phyloP scores from a whole-genome alignment of 768 basidiomycete genomes.

The Tylopilus balloui region DNA sequence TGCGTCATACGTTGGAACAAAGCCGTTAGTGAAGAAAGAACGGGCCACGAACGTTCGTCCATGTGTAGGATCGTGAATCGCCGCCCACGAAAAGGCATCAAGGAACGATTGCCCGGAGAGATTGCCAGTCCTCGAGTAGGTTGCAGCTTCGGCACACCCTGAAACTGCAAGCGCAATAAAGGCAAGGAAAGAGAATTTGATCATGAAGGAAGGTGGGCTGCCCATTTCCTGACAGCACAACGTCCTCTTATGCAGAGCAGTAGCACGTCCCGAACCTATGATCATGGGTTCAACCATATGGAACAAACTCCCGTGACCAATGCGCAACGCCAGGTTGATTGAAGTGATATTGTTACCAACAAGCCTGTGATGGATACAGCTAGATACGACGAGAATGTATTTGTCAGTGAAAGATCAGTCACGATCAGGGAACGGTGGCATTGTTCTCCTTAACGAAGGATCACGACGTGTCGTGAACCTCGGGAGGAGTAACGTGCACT shows the following conservation, averaged over 20 bases:
- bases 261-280: neutral
- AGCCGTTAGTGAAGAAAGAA: neutral
- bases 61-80: slow-evolving; percentile 32
- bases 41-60: slow-evolving; percentile 29
- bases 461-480: too few relatives aligned
- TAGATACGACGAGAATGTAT: too few relatives aligned
- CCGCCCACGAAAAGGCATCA: slow-evolving; percentile 25
- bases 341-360: neutral
- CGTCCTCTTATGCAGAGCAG: slow-evolving; percentile 10
- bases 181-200: slow-evolving; percentile 2
- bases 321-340: too few relatives aligned
- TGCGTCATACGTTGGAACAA: slow-evolving; percentile 11
- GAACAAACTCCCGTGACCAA: neutral
- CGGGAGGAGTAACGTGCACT: too few relatives aligned
- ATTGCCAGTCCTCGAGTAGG: slow-evolving; percentile 43
- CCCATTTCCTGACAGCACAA: neutral
- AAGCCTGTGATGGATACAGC: neutral
- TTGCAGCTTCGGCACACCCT: slow-evolving; percentile 32
- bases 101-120: slow-evolving; percentile 51
- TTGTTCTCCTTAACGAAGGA: too few relatives aligned
- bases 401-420: too few relatives aligned
- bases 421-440: too few relatives aligned
- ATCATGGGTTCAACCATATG: neutral
- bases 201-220: neutral
- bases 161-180: slow-evolving; percentile 8